phyloP scores from a whole-genome alignment of 306 rosid species.

The Castanopsis chinensis region DNA sequence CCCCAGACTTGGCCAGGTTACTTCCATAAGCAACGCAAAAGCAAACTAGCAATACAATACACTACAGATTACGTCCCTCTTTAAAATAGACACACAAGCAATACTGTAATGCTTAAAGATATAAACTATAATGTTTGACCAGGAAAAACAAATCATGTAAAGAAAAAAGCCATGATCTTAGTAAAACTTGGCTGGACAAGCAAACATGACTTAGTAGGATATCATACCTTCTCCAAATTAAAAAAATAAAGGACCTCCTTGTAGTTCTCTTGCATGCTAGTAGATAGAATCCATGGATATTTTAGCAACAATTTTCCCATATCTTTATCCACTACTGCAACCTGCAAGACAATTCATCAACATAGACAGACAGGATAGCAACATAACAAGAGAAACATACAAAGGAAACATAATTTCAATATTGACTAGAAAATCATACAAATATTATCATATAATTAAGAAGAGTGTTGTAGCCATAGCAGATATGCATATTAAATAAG shows the following conservation, averaged over 20 bases:
- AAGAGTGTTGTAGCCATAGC: background rate
- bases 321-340: slow-evolving; percentile 44
- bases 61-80: background rate
- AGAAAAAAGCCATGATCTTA: background rate
- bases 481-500: background rate
- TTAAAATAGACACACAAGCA: background rate
- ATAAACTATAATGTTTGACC: background rate
- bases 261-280: slow-evolving; percentile 66
- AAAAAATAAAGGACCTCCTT: slow-evolving; percentile 50
- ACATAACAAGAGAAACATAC: background rate
- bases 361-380: slow-evolving; percentile 8
- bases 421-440: background rate
- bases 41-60: background rate
- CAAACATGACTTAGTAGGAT: slow-evolving; percentile 13
- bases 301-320: slow-evolving; percentile 52
- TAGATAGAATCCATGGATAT: slow-evolving; percentile 81
- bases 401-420: background rate
- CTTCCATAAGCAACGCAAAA: background rate
- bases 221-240: slow-evolving; percentile 53
- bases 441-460: background rate
- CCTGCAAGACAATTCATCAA: slow-evolving; percentile 43
- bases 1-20: background rate
- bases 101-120: background rate
- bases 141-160: background rate
- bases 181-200: background rate